Base-by-base conservation (phyloP, 1,139 yeast genomes). In the Nadsonia commutata region DNA sequence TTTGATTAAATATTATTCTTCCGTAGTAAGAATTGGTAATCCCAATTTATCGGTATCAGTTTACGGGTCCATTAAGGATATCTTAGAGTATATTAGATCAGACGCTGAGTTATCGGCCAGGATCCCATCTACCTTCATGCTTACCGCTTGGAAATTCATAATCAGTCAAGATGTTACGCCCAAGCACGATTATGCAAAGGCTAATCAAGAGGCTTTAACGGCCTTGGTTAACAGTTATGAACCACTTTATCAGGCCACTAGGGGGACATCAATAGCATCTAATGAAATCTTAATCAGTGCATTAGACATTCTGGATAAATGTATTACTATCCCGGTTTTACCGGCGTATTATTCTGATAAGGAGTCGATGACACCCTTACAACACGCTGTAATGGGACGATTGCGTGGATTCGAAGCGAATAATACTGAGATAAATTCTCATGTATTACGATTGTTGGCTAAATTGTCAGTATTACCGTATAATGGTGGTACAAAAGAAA, bases 101-200 rank as follows among this genome's bases (percentile, higher is more conserved):
- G 40, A 39, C 18, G 36, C 40, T 13, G 46, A 38, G n/a, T 18
- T 40, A 36, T 40, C 46, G 16, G 45, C 23, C 3, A 13, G 20
- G 16, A 46, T 67, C 4, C 67, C 76, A 0, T 40, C 43, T 0
- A 63, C 56, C 2, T 60, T 76, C 7, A 52, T 71, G 27, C 62
- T 66, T 3, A 54, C 66, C 31, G 60, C 78, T 2, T 80, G 76
- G 57, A 60, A 66, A 0, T 78, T 82, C 48, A 86, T 95, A 95
- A 58, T 70, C 1, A 53, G 63, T 1, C 73, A 78, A 68, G 37
- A 44, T 54, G 50, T 66, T 54, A 45, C 64, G 58, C 51, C 56
- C 59, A 41, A 56, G 50, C 45, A 48, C 6, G 40, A 43, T 1
- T 56, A 53, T 22, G 48, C 56, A 9, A 57, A 58, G 43, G 41